Evolutionary conservation across 352 stramenopile species (phyloP).

Genomic region (Blastocystis sp.): DNA sequence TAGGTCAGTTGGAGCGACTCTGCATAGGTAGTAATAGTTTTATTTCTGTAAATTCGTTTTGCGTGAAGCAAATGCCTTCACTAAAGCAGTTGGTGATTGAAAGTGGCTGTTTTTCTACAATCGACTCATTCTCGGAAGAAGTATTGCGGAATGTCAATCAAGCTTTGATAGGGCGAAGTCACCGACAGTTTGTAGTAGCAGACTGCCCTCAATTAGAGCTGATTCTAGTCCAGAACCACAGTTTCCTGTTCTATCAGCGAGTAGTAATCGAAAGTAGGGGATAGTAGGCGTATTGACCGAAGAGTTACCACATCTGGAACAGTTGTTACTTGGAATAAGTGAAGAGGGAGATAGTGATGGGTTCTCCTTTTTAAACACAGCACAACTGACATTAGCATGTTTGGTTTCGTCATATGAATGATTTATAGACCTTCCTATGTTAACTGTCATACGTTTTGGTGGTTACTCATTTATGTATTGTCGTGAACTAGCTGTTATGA

Average conservation of each 20-base stretch:
- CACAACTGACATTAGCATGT: background rate
- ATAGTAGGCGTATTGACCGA: background rate
- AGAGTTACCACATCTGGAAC: background rate
- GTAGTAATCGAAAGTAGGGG: background rate
- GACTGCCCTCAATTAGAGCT: background rate
- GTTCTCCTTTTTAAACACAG: background rate
- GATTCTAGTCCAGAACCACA: background rate
- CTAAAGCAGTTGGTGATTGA: background rate
- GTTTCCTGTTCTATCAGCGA: background rate
- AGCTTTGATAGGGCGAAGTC: background rate
- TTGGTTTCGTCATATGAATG: background rate
- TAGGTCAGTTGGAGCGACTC: background rate
- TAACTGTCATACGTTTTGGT: background rate
- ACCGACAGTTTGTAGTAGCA: background rate
- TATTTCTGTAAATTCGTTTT: background rate
- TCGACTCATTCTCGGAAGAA: background rate
- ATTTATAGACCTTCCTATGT: background rate
- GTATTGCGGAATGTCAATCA: background rate
- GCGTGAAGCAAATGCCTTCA: background rate
- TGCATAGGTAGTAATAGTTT: constrained; percentile 23
- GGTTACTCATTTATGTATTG: background rate
- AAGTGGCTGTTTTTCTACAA: background rate
- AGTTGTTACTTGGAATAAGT: background rate
- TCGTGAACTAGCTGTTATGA: background rate
- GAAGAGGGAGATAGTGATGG: background rate